Percentiles rank a stretch among this genome's conserved stretches.
Conservation (phyloP, 805 yeast genomes). For the Myxozyma udenii region DNA sequence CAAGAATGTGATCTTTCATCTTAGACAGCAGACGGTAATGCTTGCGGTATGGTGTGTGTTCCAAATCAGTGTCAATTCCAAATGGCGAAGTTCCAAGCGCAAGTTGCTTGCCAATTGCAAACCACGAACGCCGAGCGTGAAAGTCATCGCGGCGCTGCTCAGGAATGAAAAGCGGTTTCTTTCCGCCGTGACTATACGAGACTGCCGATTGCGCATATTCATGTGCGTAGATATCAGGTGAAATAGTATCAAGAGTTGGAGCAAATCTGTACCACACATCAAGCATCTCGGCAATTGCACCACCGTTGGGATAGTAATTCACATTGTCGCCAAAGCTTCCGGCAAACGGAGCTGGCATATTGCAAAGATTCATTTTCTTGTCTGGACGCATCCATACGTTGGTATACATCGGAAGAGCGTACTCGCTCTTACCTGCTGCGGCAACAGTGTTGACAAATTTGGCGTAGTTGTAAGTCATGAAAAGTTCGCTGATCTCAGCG, state of each 20-base stretch:
- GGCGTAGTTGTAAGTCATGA: constrained; percentile 8
- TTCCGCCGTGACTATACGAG: constrained; percentile 1
- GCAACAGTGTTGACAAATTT: constrained; percentile 1
- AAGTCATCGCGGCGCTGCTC: constrained; percentile 7
- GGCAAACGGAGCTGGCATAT: constrained; percentile 1
- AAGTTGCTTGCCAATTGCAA: neutral
- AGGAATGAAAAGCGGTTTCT: constrained; percentile 6
- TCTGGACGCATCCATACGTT: neutral
- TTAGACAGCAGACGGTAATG: neutral
- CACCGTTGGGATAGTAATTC: constrained; percentile 4
- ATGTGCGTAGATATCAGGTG: constrained; percentile 4
- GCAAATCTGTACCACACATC: neutral
- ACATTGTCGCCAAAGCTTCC: neutral
- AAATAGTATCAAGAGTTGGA: neutral
- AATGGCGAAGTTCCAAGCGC: constrained; percentile 6
- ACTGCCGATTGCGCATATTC: neutral
- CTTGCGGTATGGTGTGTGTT: neutral
- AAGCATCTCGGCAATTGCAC: constrained; percentile 1
- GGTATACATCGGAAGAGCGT: constrained; percentile 1
- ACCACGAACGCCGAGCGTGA: constrained; percentile 3
- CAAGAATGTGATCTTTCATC: neutral
- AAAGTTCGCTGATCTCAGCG: constrained; percentile 1
- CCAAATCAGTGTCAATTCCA: constrained; percentile 7
- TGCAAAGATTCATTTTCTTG: neutral
- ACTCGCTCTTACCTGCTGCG: constrained; percentile 8